These are phyloP conservation scores for Polyporus tsugae DNA, from an alignment of 1,284 basidiomycete genomes.

Conservation along the genomic window DNA sequence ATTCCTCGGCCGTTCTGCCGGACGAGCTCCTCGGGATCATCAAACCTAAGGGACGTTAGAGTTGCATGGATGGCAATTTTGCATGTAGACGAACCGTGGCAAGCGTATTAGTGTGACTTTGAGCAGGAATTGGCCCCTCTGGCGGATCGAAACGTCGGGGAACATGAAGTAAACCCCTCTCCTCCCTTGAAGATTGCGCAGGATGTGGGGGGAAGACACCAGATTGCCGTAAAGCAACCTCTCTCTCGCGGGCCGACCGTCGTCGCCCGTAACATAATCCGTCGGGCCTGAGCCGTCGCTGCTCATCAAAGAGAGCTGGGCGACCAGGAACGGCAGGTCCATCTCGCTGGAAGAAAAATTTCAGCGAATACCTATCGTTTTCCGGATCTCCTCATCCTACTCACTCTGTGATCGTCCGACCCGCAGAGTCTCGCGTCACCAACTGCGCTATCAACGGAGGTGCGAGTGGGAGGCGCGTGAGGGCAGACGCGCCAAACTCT, in stretches of 20 bases:
- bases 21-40: slow-evolving; percentile 53
- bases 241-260: slow-evolving; percentile 54
- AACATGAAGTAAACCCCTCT: slow-evolving; percentile 88
- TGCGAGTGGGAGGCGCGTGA: slow-evolving; percentile 83
- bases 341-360: slow-evolving; percentile 59
- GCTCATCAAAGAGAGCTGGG: slow-evolving; percentile 76
- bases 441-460: slow-evolving; percentile 85
- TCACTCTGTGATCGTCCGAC: slow-evolving; percentile 73
- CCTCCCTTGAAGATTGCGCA: slow-evolving; percentile 81
- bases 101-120: slow-evolving; percentile 79
- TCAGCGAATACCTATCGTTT: slow-evolving; percentile 23
- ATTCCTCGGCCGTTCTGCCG: slow-evolving; percentile 58
- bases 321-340: slow-evolving; percentile 85
- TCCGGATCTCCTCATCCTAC: slow-evolving; percentile 42
- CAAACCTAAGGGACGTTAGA: slow-evolving; percentile 21
- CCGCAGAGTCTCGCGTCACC: slow-evolving; percentile 74
- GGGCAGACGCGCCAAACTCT: slow-evolving; percentile 76
- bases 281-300: slow-evolving; percentile 65
- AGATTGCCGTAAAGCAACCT: slow-evolving; percentile 85
- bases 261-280: slow-evolving; percentile 61
- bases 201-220: slow-evolving; percentile 80
- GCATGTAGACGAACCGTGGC: slow-evolving; percentile 67
- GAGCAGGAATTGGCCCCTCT: slow-evolving; percentile 79
- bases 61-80: neutral
- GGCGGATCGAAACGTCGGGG: slow-evolving; percentile 87